Evolutionary conservation across 768 basidiomycete genomes (phyloP).

Genomic region (Lactarius indigo): DNA sequence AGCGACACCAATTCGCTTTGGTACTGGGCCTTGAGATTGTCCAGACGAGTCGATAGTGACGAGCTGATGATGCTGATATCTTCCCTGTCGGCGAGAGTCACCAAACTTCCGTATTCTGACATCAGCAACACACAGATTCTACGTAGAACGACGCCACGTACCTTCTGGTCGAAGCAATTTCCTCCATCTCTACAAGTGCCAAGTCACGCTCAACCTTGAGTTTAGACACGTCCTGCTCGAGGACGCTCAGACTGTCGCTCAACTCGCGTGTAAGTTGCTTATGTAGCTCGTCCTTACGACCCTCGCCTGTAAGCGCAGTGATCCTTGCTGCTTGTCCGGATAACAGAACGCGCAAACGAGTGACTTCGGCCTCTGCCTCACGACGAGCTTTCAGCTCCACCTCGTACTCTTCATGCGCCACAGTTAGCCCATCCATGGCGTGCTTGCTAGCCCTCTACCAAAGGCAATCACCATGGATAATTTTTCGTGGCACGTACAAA

Average conservation of each 20-base stretch:
- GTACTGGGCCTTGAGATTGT: conserved; percentile 84
- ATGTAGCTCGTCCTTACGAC: conserved; percentile 70
- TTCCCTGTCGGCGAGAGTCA: conserved; percentile 22
- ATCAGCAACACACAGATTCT: not conserved
- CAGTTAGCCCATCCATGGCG: conserved; percentile 87
- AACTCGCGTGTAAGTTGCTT: conserved; percentile 79
- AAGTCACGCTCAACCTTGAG: conserved; percentile 89
- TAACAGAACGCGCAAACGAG: conserved; percentile 75
- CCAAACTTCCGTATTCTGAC: conserved; percentile 24
- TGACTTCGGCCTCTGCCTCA: conserved; percentile 91
- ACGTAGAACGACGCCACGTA: conserved; percentile 35
- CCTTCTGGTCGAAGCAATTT: conserved; percentile 74
- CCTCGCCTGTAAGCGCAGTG: conserved; percentile 80
- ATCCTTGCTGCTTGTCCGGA: conserved; percentile 88
- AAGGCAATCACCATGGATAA: not conserved
- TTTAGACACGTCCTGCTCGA: conserved; percentile 85
- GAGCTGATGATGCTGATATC: conserved; percentile 43
- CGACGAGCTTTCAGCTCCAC: conserved; percentile 82
- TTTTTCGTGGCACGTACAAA: not conserved
- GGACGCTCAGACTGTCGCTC: conserved; percentile 63
- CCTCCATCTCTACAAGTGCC: conserved; percentile 89
- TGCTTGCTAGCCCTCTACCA: conserved; percentile 83
- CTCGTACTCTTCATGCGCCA: conserved; percentile 94
- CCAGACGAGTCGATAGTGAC: conserved; percentile 79
- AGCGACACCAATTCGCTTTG: conserved; percentile 83